Evolutionary conservation across 1,284 basidiomycete genomes (phyloP).

Genomic region (Phylloporus gajari): DNA sequence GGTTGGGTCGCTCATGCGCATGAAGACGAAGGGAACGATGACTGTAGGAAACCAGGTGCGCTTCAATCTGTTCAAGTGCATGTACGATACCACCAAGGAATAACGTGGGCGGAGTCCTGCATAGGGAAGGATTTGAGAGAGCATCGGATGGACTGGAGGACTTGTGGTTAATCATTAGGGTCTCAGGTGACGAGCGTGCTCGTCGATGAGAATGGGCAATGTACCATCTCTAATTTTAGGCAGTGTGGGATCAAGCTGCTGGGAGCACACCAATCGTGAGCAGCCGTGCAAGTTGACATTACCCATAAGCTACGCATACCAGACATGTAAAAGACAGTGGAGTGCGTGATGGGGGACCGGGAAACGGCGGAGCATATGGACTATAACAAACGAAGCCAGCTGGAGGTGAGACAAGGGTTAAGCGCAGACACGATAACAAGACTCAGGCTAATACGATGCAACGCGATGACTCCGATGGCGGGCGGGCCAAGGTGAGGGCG

Average conservation of each 20-base stretch:
- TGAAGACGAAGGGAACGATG: slow-evolving; percentile 8
- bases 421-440: too few relatives aligned
- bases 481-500: too few relatives aligned
- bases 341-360: too few relatives aligned
- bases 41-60: slow-evolving; percentile 21
- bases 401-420: too few relatives aligned
- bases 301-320: too few relatives aligned
- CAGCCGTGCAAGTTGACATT: slow-evolving; percentile 22
- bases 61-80: slow-evolving; percentile 64
- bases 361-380: too few relatives aligned
- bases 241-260: slow-evolving; percentile 80
- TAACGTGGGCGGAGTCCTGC: slow-evolving; percentile 74
- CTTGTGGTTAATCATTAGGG: too few relatives aligned
- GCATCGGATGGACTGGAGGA: not conserved
- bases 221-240: slow-evolving; percentile 82
- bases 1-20: slow-evolving; percentile 50
- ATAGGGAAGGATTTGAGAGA: slow-evolving; percentile 82
- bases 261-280: slow-evolving; percentile 71
- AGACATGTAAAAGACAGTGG: too few relatives aligned
- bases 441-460: too few relatives aligned
- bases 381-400: too few relatives aligned
- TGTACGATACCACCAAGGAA: slow-evolving; percentile 78
- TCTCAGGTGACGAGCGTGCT: slow-evolving; percentile 79
- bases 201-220: slow-evolving; percentile 70
- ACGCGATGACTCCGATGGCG: too few relatives aligned